phyloP scores from a whole-genome alignment of 495 filamentous ascomycete genomes.

The Daldinia childiae region DNA sequence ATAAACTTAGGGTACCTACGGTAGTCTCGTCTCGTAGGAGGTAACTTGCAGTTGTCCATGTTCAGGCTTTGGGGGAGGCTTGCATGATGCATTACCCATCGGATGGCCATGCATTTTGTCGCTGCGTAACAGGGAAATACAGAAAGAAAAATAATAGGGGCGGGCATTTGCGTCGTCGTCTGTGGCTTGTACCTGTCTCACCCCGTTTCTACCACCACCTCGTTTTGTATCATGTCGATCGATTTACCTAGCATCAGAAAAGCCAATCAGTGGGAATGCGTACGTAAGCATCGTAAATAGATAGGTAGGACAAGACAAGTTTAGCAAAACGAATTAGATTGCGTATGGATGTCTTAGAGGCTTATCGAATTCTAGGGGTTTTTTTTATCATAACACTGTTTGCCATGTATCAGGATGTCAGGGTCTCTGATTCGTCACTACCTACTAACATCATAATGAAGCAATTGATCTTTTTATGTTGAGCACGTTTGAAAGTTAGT shows the following conservation, averaged over 20 bases:
- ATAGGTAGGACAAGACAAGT: conserved; percentile 27
- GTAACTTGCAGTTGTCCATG: not conserved
- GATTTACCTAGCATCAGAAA: not conserved
- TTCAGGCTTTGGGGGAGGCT: not conserved
- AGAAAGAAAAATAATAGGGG: not conserved
- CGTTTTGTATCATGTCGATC: conserved; percentile 7
- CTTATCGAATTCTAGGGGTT: not conserved
- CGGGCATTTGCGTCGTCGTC: not conserved
- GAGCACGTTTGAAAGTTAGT: conserved; percentile 15
- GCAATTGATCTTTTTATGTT: conserved; percentile 20
- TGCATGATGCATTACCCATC: not conserved
- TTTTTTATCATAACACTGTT: not conserved
- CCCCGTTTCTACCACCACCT: not conserved
- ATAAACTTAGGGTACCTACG: not conserved
- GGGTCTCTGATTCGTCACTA: not conserved
- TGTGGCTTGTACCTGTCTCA: not conserved
- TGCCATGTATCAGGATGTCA: not conserved
- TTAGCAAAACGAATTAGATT: conserved; percentile 15
- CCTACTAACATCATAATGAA: conserved; percentile 8
- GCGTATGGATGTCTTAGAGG: conserved; percentile 14
- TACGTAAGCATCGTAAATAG: conserved; percentile 21
- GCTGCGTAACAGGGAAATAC: no score
- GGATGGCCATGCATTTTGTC: not conserved
- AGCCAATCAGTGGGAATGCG: conserved; percentile 9
- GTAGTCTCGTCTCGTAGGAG: not conserved